phyloP scores from a whole-genome alignment of 106 monocot species.

The Dioscorea zingiberensis region DNA sequence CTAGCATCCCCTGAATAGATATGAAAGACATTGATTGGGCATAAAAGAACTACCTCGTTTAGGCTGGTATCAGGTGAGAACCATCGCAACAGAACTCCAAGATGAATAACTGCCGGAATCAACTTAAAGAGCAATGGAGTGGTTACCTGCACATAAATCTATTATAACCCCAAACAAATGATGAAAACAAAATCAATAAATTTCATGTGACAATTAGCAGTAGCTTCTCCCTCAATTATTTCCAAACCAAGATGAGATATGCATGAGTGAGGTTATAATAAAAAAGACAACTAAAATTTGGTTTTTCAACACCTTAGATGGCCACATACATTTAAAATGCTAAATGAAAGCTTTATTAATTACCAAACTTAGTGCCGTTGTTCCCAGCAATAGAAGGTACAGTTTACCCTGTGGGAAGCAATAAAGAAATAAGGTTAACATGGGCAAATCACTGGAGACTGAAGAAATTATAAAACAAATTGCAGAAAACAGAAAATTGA shows the following conservation, averaged over 20 bases:
- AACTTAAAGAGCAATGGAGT: conserved; percentile 47
- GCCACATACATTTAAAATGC: too few species aligned
- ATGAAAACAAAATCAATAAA: too few species aligned
- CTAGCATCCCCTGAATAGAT: background rate
- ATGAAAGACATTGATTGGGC: background rate
- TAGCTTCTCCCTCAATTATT: background rate
- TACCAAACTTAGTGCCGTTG: conserved; percentile 67
- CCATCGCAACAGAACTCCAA: conserved; percentile 37
- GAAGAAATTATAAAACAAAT: too few species aligned
- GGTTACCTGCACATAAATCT: conserved; percentile 24
- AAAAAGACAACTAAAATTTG: too few species aligned
- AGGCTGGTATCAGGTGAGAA: conserved; percentile 30
- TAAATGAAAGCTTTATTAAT: background rate
- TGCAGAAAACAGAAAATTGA: too few species aligned
- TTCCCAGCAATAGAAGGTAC: conserved; percentile 43
- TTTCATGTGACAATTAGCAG: too few species aligned
- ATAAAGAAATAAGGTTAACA: too few species aligned
- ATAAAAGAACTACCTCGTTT: conserved; percentile 20
- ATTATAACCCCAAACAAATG: too few species aligned
- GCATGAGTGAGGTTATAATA: too few species aligned
- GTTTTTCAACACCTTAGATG: too few species aligned
- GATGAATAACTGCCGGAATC: conserved; percentile 46
- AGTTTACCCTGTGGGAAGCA: conserved; percentile 31
- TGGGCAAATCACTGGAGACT: too few species aligned
- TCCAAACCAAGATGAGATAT: too few species aligned